phyloP scores from a whole-genome alignment of 2,329 filamentous ascomycete species.

The Dryadomyces quercivorus region DNA sequence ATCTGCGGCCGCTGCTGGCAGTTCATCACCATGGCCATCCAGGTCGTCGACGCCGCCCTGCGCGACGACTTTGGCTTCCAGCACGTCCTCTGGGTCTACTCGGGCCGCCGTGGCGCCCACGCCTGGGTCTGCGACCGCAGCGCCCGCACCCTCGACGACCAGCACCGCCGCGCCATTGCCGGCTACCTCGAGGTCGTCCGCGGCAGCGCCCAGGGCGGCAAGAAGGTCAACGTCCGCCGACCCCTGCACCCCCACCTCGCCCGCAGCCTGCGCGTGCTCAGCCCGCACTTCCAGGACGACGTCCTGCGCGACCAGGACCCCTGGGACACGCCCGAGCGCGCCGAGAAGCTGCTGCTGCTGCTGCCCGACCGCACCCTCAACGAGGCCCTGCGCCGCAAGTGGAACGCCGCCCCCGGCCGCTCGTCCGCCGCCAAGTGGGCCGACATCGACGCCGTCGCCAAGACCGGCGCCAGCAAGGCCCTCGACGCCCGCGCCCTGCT shows the following conservation, averaged over 20 bases:
- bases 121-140: slow-evolving; percentile 94
- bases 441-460: slow-evolving; percentile 80
- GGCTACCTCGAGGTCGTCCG: slow-evolving; percentile 85
- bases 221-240: slow-evolving; percentile 71
- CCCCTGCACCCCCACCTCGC: slow-evolving; percentile 83
- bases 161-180: slow-evolving; percentile 72
- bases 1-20: slow-evolving; percentile 94
- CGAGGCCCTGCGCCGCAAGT: slow-evolving; percentile 75
- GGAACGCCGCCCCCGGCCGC: slow-evolving; percentile 72
- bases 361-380: slow-evolving; percentile 71
- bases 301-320: slow-evolving; percentile 80
- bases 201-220: slow-evolving; percentile 74
- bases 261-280: slow-evolving; percentile 78
- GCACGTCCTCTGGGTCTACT: slow-evolving; percentile 98
- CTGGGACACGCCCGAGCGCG: slow-evolving; percentile 58
- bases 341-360: slow-evolving; percentile 68
- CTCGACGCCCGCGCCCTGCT: slow-evolving; percentile 64
- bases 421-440: slow-evolving; percentile 77
- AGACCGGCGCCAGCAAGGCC: slow-evolving; percentile 57
- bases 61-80: slow-evolving; percentile 93
- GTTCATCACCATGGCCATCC: slow-evolving; percentile 96
- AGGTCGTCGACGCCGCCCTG: slow-evolving; percentile 76
- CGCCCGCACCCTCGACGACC: slow-evolving; percentile 73
- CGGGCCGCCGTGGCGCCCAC: slow-evolving; percentile 88
- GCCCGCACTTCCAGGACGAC: slow-evolving; percentile 70